Evolutionary conservation across 139 green algal species (phyloP).

Genomic region (Chlorella sorokiniana): DNA sequence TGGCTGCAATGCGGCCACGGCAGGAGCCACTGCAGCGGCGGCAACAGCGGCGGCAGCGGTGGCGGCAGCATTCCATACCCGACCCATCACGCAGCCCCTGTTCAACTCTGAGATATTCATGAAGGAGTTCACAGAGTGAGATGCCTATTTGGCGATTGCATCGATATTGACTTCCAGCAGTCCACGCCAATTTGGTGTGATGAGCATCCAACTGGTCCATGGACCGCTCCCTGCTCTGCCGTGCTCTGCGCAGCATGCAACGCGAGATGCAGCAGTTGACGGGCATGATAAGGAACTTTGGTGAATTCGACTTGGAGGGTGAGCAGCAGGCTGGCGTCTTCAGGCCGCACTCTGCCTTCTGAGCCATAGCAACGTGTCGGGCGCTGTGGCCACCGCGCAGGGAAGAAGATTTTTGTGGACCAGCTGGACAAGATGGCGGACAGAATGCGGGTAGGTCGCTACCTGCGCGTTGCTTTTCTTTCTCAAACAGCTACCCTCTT

Average conservation of each 20-base stretch:
- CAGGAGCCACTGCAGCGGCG: too few species aligned
- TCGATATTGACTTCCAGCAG: neutral
- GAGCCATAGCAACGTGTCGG: neutral
- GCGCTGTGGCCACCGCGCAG: neutral
- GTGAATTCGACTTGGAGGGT: conserved; percentile 9
- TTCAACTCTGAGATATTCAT: neutral
- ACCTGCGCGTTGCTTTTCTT: too few species aligned
- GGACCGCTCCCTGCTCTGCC: neutral
- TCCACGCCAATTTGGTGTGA: too few species aligned
- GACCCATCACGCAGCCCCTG: neutral
- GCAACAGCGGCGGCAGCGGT: neutral
- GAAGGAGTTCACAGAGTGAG: neutral
- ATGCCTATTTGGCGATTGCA: neutral
- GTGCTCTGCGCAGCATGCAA: neutral
- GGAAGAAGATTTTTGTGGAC: conserved; percentile 4
- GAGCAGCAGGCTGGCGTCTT: neutral
- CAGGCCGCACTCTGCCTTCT: neutral
- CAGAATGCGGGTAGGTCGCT: neutral
- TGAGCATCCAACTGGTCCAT: too few species aligned
- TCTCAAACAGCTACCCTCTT: too few species aligned
- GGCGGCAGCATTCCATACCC: neutral
- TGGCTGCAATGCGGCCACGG: too few species aligned
- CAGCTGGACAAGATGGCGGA: neutral
- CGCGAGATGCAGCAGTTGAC: neutral
- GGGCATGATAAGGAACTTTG: neutral